Conservation (phyloP, 495 filamentous ascomycete species). For the Penicillium turbatum region DNA sequence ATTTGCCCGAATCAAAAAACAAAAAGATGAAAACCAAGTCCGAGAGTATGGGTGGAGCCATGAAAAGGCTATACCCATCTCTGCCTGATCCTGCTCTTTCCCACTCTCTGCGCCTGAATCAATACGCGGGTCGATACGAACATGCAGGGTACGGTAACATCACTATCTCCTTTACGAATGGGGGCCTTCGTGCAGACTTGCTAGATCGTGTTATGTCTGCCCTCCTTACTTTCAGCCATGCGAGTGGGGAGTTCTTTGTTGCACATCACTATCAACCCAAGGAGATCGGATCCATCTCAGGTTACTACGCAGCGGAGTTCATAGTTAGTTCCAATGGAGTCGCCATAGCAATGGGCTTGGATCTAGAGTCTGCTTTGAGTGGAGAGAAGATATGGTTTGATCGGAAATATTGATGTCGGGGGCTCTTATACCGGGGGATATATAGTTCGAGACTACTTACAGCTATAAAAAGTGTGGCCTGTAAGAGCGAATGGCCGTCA, state of each 20-base stretch:
- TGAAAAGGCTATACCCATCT: constrained; percentile 11
- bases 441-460: background rate
- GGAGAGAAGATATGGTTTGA: constrained; percentile 8
- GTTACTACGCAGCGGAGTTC: constrained; percentile 1
- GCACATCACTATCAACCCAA: constrained; percentile 1
- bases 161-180: background rate
- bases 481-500: too few relatives aligned
- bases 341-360: background rate
- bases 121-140: constrained; percentile 10
- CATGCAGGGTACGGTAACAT: constrained; percentile 10
- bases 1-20: background rate
- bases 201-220: background rate
- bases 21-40: background rate
- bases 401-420: background rate
- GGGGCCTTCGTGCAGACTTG: background rate
- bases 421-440: background rate
- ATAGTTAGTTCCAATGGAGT: background rate
- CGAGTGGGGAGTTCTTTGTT: constrained; percentile 10
- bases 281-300: background rate
- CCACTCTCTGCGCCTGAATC: background rate
- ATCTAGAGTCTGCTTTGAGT: constrained; percentile 1
- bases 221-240: background rate
- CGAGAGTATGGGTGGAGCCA: constrained; percentile 1
- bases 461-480: background rate
- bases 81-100: constrained; percentile 5